A percentile compares a stretch with the other conserved stretches of the same genome.
These are phyloP conservation scores for Artomyces pyxidatus DNA, from an alignment of 768 basidiomycete species.

Conservation along the genomic window DNA sequence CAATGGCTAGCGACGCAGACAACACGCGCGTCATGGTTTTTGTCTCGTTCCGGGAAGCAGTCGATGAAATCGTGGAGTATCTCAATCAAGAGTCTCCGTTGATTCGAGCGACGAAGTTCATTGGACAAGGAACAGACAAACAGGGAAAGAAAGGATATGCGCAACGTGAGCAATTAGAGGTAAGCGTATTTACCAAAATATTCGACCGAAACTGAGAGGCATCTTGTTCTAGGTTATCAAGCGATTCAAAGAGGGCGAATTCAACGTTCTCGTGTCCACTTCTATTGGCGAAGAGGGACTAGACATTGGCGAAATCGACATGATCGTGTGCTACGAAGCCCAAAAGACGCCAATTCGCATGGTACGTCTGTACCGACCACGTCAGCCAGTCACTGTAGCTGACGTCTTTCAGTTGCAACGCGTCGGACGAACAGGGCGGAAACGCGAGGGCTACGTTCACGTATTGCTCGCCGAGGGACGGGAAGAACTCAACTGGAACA, in stretches of 20 bases:
- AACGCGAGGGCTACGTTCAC: conserved; percentile 82
- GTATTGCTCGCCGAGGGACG: conserved; percentile 85
- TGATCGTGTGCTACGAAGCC: conserved; percentile 94
- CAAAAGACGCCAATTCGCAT: conserved; percentile 95
- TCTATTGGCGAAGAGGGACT: conserved; percentile 97
- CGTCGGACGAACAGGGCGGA: conserved; percentile 90
- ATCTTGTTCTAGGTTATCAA: conserved; percentile 56
- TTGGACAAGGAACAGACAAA: conserved; percentile 85
- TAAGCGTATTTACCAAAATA: conserved; percentile 24
- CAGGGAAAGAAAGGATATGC: conserved; percentile 80
- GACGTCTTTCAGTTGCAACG: conserved; percentile 69
- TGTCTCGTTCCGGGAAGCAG: conserved; percentile 80
- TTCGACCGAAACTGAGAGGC: neutral
- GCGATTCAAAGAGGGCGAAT: conserved; percentile 79
- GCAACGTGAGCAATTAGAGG: conserved; percentile 89
- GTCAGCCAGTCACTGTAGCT: too few species aligned
- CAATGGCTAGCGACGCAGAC: conserved; percentile 16
- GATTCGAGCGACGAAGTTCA: conserved; percentile 76
- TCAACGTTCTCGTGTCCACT: conserved; percentile 90
- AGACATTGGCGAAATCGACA: conserved; percentile 95
- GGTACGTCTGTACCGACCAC: too few species aligned
- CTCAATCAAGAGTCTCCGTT: conserved; percentile 72
- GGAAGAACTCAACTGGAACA: conserved; percentile 86
- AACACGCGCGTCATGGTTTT: conserved; percentile 88
- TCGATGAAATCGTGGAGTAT: conserved; percentile 82